phyloP scores from a whole-genome alignment of 2,329 filamentous ascomycete genomes.

The Nemania sp. region DNA sequence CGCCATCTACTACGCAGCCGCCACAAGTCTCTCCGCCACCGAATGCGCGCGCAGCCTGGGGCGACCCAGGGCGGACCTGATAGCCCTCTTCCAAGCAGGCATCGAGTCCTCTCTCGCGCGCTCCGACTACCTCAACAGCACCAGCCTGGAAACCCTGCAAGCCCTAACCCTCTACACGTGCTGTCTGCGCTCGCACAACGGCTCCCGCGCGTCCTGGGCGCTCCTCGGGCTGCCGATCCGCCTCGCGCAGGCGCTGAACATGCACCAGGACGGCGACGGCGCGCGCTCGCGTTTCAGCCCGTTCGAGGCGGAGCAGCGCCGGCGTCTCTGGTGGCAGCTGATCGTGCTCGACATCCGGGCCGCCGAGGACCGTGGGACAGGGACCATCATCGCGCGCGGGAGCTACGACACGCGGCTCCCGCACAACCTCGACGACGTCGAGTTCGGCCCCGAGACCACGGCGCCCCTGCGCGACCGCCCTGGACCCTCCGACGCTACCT shows the following conservation, averaged over 20 bases:
- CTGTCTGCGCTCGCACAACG: slow-evolving; percentile 55
- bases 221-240: slow-evolving; percentile 57
- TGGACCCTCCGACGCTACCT: slow-evolving; percentile 57
- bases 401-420: slow-evolving; percentile 62
- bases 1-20: slow-evolving; percentile 58
- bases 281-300: slow-evolving; percentile 50
- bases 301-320: slow-evolving; percentile 70
- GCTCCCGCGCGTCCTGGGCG: slow-evolving; percentile 58
- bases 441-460: slow-evolving; percentile 57
- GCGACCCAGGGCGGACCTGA: slow-evolving; percentile 51
- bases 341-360: slow-evolving; percentile 68
- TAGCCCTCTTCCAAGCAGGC: slow-evolving; percentile 50
- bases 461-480: slow-evolving; percentile 52
- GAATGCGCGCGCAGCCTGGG: slow-evolving; percentile 52
- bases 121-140: slow-evolving; percentile 59
- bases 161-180: slow-evolving; percentile 58
- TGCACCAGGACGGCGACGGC: slow-evolving; percentile 58
- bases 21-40: slow-evolving; percentile 51
- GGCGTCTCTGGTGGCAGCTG: slow-evolving; percentile 73
- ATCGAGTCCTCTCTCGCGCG: slow-evolving; percentile 56
- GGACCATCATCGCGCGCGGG: slow-evolving; percentile 56
- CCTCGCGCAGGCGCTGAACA: slow-evolving; percentile 57
- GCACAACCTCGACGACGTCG: slow-evolving; percentile 65
- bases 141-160: slow-evolving; percentile 56
- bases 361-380: slow-evolving; percentile 66